Evolutionary conservation across 2,329 filamentous ascomycete genomes (phyloP).

Genomic region (Metarhizium rileyi): DNA sequence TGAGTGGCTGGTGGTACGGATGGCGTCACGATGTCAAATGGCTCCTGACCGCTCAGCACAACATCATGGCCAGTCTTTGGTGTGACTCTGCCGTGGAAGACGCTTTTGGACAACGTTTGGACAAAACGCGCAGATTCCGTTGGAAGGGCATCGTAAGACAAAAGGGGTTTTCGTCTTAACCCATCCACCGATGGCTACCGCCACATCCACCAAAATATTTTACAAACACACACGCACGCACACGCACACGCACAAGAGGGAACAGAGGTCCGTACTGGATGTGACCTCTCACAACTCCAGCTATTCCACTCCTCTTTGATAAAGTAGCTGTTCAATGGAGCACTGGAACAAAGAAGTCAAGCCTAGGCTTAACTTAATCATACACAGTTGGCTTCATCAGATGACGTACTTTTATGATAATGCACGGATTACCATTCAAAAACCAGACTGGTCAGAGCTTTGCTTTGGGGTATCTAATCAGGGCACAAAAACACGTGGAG

Average conservation of each 20-base stretch:
- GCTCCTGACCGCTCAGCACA: slow-evolving; percentile 2
- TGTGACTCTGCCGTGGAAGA: background rate
- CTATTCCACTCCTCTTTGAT: background rate
- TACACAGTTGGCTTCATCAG: background rate
- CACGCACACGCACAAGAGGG: background rate
- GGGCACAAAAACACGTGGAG: too few relatives aligned
- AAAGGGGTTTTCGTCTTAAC: background rate
- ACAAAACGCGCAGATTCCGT: background rate
- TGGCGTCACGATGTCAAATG: background rate
- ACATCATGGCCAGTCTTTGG: slow-evolving; percentile 1
- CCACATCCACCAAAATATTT: background rate
- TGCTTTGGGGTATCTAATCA: too few relatives aligned
- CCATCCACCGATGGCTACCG: background rate
- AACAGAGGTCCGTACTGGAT: background rate
- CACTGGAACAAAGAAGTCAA: background rate
- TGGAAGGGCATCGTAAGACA: background rate
- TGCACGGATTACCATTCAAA: background rate
- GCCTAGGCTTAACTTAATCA: background rate
- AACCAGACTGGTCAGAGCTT: background rate
- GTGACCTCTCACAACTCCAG: too few relatives aligned
- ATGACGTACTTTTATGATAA: background rate
- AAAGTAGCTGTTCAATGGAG: background rate
- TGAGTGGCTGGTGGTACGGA: background rate
- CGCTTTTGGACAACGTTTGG: background rate
- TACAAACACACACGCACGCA: too few relatives aligned